A percentile compares a stretch with the other conserved stretches of the same genome.
phyloP scores from a whole-genome alignment of 2,329 filamentous ascomycete genomes.

The Fusarium luffae region DNA sequence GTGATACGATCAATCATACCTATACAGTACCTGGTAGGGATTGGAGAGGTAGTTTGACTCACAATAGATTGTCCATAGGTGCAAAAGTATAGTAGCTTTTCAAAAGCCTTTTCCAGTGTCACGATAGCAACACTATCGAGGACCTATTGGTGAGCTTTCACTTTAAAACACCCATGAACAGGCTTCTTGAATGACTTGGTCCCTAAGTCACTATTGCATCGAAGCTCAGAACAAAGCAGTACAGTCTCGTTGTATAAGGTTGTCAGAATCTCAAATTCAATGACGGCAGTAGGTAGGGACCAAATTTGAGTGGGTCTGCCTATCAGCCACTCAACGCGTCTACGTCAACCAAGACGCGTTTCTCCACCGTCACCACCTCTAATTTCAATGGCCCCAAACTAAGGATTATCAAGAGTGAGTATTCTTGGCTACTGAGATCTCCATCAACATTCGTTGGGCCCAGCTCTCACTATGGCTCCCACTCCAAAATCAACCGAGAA shows the following conservation, averaged over 20 bases:
- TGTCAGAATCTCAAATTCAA: neutral
- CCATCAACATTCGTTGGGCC: neutral
- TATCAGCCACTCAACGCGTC: slow-evolving; percentile 47
- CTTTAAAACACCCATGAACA: neutral
- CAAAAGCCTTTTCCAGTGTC: neutral
- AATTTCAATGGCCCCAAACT: slow-evolving; percentile 4
- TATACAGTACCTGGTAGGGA: neutral
- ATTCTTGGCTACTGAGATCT: slow-evolving; percentile 9
- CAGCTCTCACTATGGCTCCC: slow-evolving; percentile 48
- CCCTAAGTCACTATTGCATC: neutral
- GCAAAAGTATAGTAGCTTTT: neutral
- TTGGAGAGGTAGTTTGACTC: slow-evolving; percentile 9
- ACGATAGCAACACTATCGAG: neutral
- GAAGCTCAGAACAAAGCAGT: neutral
- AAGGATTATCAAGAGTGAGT: slow-evolving; percentile 13
- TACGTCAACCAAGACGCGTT: slow-evolving; percentile 35
- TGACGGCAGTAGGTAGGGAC: neutral
- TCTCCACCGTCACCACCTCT: slow-evolving; percentile 40
- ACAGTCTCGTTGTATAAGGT: neutral
- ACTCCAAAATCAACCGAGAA: slow-evolving; percentile 60
- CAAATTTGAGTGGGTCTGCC: slow-evolving; percentile 26
- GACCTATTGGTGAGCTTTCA: neutral
- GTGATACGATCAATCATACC: neutral
- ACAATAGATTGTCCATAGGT: neutral
- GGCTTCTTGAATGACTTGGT: neutral